Percentiles rank a stretch among this genome's conserved stretches.
Evolutionary conservation across 2,329 filamentous ascomycete genomes (phyloP).

Genomic region (Fusarium buxicola): DNA sequence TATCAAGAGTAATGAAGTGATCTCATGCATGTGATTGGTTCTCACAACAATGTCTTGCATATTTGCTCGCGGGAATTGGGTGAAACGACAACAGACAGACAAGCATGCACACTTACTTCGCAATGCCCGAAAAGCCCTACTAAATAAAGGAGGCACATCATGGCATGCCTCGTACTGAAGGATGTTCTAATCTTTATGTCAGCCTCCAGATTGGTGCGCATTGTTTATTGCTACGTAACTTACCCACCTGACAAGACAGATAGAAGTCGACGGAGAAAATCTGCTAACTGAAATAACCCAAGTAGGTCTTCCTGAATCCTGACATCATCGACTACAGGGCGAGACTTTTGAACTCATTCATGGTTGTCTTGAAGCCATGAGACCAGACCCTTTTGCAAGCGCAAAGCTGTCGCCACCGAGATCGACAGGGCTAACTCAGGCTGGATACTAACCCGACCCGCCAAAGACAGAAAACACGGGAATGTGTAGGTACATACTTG

Average conservation of each 20-base stretch:
- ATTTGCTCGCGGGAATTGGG: no score
- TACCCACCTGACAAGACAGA: no score
- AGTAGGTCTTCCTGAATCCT: no score
- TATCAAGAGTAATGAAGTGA: background rate
- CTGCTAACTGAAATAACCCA: no score
- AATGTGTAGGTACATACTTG: conserved; percentile 5
- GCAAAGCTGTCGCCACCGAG: conserved; percentile 35
- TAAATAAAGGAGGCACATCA: no score
- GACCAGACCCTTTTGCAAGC: conserved; percentile 1
- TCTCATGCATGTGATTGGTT: background rate
- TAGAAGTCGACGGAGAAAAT: no score
- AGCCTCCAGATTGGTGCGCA: no score
- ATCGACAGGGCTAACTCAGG: conserved; percentile 41
- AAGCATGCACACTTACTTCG: no score
- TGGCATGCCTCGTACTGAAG: no score
- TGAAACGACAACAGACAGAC: background rate
- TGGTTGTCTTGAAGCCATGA: background rate
- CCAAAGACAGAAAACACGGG: conserved; percentile 19
- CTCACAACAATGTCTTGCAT: background rate
- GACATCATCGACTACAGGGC: background rate
- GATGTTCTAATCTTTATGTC: no score
- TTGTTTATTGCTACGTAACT: no score
- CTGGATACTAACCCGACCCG: conserved; percentile 24
- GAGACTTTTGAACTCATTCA: background rate
- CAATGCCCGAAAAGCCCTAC: no score